phyloP scores from a whole-genome alignment of 768 basidiomycete genomes.

The Mrakia frigida region DNA sequence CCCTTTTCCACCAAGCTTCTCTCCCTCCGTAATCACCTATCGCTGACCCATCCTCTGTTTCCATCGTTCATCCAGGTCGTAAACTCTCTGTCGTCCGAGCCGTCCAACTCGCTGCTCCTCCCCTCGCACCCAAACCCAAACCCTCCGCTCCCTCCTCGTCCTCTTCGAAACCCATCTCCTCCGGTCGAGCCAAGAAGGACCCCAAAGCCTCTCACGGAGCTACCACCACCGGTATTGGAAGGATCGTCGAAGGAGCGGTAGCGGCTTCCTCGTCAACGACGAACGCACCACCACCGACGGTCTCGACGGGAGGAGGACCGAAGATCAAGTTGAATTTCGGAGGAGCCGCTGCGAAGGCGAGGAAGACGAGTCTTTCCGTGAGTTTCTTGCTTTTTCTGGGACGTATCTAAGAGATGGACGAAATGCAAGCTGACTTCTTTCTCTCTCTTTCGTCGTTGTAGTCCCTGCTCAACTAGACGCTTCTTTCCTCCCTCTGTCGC shows the following conservation, averaged over 20 bases:
- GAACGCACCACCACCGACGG: neutral
- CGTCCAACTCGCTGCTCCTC: neutral
- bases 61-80: neutral
- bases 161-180: neutral
- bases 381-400: neutral
- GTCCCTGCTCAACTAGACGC: neutral
- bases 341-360: neutral
- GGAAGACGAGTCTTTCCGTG: conserved; percentile 2
- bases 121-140: neutral
- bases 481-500: no score
- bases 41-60: neutral
- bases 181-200: neutral
- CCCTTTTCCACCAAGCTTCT: neutral
- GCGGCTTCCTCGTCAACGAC: neutral
- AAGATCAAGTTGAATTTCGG: conserved; percentile 14
- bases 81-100: neutral
- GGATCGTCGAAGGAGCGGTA: neutral
- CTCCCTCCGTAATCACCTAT: no score
- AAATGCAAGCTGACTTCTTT: neutral
- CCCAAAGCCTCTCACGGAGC: neutral
- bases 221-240: neutral
- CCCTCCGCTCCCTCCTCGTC: no score
- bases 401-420: no score
- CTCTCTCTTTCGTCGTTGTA: neutral
- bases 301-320: neutral